Evolutionary conservation across 2,329 filamentous ascomycete genomes (phyloP).

Genomic region (Colletotrichum sidae): DNA sequence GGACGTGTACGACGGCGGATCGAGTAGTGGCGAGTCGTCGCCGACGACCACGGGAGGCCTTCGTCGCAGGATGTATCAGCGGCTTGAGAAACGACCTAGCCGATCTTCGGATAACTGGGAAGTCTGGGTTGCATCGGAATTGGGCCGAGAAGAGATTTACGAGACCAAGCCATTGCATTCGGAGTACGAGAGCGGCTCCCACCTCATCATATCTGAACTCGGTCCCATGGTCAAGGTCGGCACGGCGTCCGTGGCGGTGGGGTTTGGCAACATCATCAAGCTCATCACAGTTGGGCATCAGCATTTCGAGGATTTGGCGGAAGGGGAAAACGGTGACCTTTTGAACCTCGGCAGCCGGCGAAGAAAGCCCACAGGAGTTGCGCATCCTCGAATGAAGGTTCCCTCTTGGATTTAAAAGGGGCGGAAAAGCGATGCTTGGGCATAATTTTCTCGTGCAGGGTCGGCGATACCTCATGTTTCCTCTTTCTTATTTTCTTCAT

Average conservation of each 20-base stretch:
- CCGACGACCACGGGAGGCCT: constrained; percentile 41
- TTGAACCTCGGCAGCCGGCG: constrained; percentile 54
- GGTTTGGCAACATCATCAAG: constrained; percentile 79
- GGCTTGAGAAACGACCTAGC: constrained; percentile 39
- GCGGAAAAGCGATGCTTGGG: constrained; percentile 4
- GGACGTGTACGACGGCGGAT: constrained; percentile 45
- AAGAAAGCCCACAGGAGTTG: constrained; percentile 44
- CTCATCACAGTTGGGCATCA: constrained; percentile 76
- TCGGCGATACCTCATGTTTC: neutral
- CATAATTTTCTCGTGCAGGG: neutral
- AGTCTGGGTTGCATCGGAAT: constrained; percentile 64
- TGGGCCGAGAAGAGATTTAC: constrained; percentile 55
- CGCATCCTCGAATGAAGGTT: constrained; percentile 31
- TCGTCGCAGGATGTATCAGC: constrained; percentile 43
- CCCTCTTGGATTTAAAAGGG: constrained; percentile 25
- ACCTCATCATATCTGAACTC: constrained; percentile 73
- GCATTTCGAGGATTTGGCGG: constrained; percentile 63
- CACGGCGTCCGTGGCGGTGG: constrained; percentile 74
- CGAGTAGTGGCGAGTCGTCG: constrained; percentile 38
- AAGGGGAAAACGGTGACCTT: constrained; percentile 44
- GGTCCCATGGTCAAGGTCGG: constrained; percentile 75
- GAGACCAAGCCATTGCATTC: constrained; percentile 59
- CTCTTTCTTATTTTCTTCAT: constrained; percentile 14
- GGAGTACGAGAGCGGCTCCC: constrained; percentile 55
- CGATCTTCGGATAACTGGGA: constrained; percentile 59